phyloP scores from a whole-genome alignment of 768 basidiomycete species.

The Pholiota conissans region DNA sequence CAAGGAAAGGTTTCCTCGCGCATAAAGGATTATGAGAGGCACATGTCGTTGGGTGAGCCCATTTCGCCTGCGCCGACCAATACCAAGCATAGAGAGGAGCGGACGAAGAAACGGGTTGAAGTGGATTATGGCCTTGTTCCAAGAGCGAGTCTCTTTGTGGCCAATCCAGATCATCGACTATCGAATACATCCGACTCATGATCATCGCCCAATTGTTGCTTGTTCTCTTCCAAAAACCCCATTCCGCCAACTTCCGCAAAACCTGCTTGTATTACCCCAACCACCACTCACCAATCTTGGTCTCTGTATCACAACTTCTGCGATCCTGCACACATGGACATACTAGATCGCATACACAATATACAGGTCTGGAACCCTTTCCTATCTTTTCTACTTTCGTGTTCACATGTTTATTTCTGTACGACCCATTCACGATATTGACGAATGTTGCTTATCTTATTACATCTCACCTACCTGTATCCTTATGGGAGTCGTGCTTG shows the following conservation, averaged over 20 bases:
- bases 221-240: too few relatives aligned
- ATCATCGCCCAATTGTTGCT: too few relatives aligned
- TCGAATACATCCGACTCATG: conserved; percentile 11
- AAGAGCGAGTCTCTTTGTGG: conserved; percentile 64
- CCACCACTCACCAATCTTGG: not conserved
- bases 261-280: not conserved
- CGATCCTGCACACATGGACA: not conserved
- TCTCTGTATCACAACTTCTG: not conserved
- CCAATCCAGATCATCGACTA: conserved; percentile 60
- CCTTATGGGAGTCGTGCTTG: not conserved
- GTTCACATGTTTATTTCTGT: not conserved
- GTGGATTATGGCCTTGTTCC: conserved; percentile 69
- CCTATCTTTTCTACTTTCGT: not conserved
- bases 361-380: not conserved
- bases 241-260: not conserved
- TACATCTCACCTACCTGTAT: not conserved
- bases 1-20: conserved; percentile 41
- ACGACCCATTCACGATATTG: not conserved
- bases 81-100: conserved; percentile 43
- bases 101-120: conserved; percentile 34
- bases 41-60: conserved; percentile 49
- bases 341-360: not conserved
- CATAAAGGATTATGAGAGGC: conserved; percentile 59
- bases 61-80: conserved; percentile 32
- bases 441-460: not conserved